Evolutionary conservation across 2,329 filamentous ascomycete species (phyloP).

Genomic region (Curvularia sp.): DNA sequence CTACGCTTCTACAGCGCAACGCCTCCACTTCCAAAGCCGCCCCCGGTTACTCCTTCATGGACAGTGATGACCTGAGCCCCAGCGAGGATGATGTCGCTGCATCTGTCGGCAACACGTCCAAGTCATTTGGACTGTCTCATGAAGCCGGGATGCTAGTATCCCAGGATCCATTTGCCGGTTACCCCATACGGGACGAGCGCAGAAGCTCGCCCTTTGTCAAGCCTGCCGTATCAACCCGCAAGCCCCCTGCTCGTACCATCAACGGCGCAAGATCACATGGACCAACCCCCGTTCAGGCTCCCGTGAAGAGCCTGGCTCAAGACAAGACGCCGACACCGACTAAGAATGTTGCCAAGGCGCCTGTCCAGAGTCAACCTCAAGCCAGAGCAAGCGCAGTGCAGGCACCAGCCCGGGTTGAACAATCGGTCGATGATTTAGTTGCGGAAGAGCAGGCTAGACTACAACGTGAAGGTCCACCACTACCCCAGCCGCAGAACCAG

Average conservation of each 20-base stretch:
- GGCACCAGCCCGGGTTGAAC: constrained; percentile 9
- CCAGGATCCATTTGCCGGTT: constrained; percentile 9
- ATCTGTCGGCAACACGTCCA: constrained; percentile 39
- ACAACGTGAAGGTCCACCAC: constrained; percentile 23
- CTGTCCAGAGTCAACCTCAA: constrained; percentile 1
- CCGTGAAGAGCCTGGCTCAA: constrained; percentile 1
- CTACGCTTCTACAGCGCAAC: constrained; percentile 2
- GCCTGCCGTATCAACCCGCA: constrained; percentile 8
- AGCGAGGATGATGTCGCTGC: constrained; percentile 33
- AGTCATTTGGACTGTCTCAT: constrained; percentile 45
- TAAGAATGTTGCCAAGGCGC: constrained; percentile 5
- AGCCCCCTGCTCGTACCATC: constrained; percentile 4
- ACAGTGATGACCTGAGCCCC: constrained; percentile 28
- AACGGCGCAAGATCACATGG: constrained; percentile 8
- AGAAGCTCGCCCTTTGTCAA: constrained; percentile 10
- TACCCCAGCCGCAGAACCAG: constrained; percentile 13
- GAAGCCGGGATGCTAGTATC: constrained; percentile 44
- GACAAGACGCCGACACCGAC: constrained; percentile 7
- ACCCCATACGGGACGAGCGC: constrained; percentile 6
- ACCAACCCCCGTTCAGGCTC: constrained; percentile 8
- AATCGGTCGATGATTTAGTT: constrained; percentile 25
- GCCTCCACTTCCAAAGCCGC: constrained; percentile 9
- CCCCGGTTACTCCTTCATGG: constrained; percentile 28
- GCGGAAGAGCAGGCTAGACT: constrained; percentile 30
- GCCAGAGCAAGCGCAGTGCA: not conserved